Conservation (phyloP, 2,329 filamentous ascomycete genomes). For the Lasiodiplodia gonubiensis region DNA sequence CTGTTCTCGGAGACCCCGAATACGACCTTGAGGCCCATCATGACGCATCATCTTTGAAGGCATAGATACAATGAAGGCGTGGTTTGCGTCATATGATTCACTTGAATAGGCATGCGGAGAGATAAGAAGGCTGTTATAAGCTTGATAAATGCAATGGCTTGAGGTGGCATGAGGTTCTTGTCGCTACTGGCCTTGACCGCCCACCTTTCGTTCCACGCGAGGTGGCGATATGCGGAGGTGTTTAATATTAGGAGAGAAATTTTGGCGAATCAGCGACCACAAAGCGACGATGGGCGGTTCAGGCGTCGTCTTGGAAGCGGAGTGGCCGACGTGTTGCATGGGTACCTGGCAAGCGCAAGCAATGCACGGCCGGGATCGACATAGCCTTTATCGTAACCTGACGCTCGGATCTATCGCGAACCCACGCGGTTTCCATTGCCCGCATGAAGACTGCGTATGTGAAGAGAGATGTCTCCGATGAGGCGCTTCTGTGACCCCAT, state of each 20-base stretch:
- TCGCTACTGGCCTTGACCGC: background rate
- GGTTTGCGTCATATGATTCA: background rate
- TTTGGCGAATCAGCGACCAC: constrained; percentile 1
- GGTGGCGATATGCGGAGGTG: background rate
- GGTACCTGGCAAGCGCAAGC: constrained; percentile 2
- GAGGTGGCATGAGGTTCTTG: background rate
- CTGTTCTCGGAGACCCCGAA: background rate
- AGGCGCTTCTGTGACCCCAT: constrained; percentile 1
- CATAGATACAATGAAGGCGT: background rate
- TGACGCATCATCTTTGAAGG: background rate
- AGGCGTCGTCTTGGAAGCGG: background rate
- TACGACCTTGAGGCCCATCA: background rate
- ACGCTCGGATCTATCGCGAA: constrained; percentile 11
- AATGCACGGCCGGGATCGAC: constrained; percentile 21
- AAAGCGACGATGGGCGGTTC: background rate
- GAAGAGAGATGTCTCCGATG: background rate
- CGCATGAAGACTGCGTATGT: background rate
- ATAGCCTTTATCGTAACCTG: constrained; percentile 1
- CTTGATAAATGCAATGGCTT: background rate
- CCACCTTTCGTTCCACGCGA: background rate
- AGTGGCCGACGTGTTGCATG: constrained; percentile 18
- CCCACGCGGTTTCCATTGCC: background rate
- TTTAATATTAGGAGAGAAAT: background rate
- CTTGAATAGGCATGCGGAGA: background rate
- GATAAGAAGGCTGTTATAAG: background rate